phyloP scores from a whole-genome alignment of 2,329 filamentous ascomycete species.

The Aspergillus fischeri region DNA sequence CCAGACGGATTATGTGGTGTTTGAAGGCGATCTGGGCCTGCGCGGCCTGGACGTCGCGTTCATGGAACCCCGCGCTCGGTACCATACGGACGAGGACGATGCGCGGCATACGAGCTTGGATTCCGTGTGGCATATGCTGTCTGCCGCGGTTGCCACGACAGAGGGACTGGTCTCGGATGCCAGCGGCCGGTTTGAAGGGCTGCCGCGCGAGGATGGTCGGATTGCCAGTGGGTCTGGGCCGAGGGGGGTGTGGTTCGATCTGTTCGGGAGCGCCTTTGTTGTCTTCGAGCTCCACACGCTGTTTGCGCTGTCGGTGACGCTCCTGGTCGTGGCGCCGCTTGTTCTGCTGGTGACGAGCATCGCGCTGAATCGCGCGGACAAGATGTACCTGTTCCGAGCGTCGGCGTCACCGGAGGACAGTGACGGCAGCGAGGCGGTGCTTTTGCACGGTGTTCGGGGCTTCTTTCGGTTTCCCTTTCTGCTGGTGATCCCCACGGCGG shows the following conservation, averaged over 20 bases:
- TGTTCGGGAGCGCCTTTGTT: conserved; percentile 76
- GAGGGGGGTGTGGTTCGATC: conserved; percentile 85
- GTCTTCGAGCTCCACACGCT: conserved; percentile 76
- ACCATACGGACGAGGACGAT: conserved; percentile 90
- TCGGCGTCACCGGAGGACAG: conserved; percentile 58
- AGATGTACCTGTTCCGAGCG: conserved; percentile 81
- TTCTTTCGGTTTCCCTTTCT: conserved; percentile 80
- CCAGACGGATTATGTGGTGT: conserved; percentile 85
- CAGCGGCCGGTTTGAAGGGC: conserved; percentile 62
- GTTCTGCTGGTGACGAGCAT: conserved; percentile 66
- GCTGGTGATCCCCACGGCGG: conserved; percentile 61
- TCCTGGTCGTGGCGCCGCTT: conserved; percentile 76
- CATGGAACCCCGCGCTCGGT: conserved; percentile 76
- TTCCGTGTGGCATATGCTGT: conserved; percentile 92
- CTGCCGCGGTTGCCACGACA: conserved; percentile 71
- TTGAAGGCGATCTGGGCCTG: conserved; percentile 71
- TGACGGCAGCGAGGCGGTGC: conserved; percentile 51
- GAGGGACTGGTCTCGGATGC: conserved; percentile 66
- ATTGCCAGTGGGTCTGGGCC: conserved; percentile 64
- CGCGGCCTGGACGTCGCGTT: conserved; percentile 91
- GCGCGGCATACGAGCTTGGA: conserved; percentile 63
- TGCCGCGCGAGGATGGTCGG: conserved; percentile 54
- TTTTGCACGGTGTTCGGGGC: conserved; percentile 72
- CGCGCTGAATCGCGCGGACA: conserved; percentile 66
- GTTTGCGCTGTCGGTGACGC: conserved; percentile 80